A percentile compares a stretch with the other conserved stretches of the same genome.
These are phyloP conservation scores for Nothophytophthora sp. DNA, from an alignment of 352 stramenopile genomes.

Conservation along the genomic window DNA sequence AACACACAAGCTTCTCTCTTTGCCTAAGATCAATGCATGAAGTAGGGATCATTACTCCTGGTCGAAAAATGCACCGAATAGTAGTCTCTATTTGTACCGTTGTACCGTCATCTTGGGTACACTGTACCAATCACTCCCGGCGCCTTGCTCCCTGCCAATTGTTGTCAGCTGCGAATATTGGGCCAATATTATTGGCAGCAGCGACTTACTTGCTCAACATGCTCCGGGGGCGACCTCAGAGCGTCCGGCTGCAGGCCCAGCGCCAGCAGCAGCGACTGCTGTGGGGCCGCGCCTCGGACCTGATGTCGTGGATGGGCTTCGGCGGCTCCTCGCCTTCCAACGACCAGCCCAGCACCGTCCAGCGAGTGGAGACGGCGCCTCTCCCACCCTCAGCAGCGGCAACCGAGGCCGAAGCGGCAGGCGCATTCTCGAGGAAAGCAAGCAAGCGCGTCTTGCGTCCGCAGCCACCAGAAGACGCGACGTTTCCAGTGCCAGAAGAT, in stretches of 20 bases:
- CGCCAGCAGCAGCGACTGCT: conserved; percentile 27
- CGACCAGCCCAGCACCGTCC: not conserved
- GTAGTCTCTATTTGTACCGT: too few relatives aligned
- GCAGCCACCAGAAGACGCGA: not conserved
- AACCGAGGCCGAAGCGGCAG: conserved; percentile 2
- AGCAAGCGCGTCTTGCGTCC: conserved; percentile 14
- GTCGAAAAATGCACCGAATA: too few relatives aligned
- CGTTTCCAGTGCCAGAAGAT: conserved; percentile 3
- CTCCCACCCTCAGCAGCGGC: not conserved
- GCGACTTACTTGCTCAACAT: too few relatives aligned
- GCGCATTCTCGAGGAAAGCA: too few relatives aligned
- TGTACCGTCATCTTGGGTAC: too few relatives aligned
- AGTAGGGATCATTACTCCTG: too few relatives aligned
- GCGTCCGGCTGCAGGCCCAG: conserved; percentile 1
- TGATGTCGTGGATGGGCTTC: conserved; percentile 41
- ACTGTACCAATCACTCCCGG: too few relatives aligned
- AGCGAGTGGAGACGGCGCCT: not conserved
- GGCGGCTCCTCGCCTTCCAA: not conserved
- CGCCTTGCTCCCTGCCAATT: not conserved
- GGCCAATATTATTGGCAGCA: too few relatives aligned
- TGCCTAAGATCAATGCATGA: too few relatives aligned
- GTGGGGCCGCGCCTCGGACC: conserved; percentile 33
- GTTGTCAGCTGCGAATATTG: not conserved
- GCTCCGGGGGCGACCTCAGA: conserved; percentile 16
- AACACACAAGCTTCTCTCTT: too few relatives aligned